These are phyloP conservation scores for Sutorius australiensis DNA, from an alignment of 768 basidiomycete genomes.

Conservation along the genomic window DNA sequence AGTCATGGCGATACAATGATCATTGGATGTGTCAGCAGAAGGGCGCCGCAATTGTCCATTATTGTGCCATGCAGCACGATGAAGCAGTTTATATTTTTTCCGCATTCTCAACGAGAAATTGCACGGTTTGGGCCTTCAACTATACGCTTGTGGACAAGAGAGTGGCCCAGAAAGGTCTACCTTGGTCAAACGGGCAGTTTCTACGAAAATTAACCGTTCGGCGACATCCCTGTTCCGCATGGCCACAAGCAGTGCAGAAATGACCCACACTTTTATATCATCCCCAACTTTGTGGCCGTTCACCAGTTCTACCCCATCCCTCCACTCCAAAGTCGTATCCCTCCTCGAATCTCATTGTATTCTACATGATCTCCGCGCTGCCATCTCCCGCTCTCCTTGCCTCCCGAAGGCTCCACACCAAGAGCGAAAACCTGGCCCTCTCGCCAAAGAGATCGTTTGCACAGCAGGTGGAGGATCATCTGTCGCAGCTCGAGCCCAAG, in stretches of 20 bases:
- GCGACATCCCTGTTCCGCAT: slow-evolving; percentile 9
- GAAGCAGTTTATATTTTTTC: background rate
- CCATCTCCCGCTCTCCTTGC: slow-evolving; percentile 5
- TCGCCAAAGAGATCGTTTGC: slow-evolving; percentile 22
- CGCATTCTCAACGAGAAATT: background rate
- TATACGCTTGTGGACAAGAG: background rate
- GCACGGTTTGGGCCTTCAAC: slow-evolving; percentile 6
- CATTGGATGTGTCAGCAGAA: slow-evolving; percentile 13
- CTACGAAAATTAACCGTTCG: slow-evolving; percentile 8
- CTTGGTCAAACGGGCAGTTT: background rate
- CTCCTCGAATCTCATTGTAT: slow-evolving; percentile 3
- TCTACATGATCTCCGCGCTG: slow-evolving; percentile 22
- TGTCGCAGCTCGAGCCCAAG: slow-evolving; percentile 15
- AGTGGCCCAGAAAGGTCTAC: background rate
- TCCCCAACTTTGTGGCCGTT: slow-evolving; percentile 4
- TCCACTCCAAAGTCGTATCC: slow-evolving; percentile 2
- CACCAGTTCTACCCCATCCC: slow-evolving; percentile 8
- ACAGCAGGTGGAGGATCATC: slow-evolving; percentile 16
- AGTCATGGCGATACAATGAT: slow-evolving; percentile 3
- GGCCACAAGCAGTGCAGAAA: slow-evolving; percentile 26
- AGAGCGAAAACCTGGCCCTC: slow-evolving; percentile 13
- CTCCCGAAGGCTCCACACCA: background rate
- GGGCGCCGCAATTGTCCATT: slow-evolving; percentile 9
- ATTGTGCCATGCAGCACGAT: background rate
- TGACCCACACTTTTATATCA: slow-evolving; percentile 26